phyloP scores from a whole-genome alignment of 225 moss, liverwort and hornwort genomes.

The Polytrichum formosum region DNA sequence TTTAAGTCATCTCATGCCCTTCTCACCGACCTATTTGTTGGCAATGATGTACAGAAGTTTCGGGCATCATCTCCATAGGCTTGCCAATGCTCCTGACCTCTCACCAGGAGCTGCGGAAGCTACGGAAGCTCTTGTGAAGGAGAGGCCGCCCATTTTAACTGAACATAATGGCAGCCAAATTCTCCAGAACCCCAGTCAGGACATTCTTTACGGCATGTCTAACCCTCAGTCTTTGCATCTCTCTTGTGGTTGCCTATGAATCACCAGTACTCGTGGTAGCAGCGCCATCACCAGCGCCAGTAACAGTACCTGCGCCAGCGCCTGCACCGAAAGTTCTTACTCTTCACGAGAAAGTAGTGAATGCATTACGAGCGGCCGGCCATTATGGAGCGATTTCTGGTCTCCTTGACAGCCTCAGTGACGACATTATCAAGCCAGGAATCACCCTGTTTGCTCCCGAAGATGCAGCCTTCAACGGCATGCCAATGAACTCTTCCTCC shows the following conservation, averaged over 20 bases:
- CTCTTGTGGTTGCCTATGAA: conserved; percentile 14
- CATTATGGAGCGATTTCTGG: conserved; percentile 75
- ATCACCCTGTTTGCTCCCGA: conserved; percentile 73
- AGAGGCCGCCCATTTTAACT: conserved; percentile 13
- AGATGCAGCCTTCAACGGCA: conserved; percentile 56
- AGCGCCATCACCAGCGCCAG: conserved; percentile 14
- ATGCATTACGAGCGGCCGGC: conserved; percentile 60
- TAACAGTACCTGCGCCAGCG: conserved; percentile 30
- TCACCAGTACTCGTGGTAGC: conserved; percentile 10
- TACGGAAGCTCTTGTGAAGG: conserved; percentile 9
- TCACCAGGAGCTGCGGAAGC: conserved; percentile 9
- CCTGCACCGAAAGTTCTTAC: conserved; percentile 40
- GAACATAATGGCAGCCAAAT: conserved; percentile 7
- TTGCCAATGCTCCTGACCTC: background rate
- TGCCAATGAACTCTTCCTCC: conserved; percentile 42
- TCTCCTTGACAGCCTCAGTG: conserved; percentile 70
- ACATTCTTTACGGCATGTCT: conserved; percentile 7
- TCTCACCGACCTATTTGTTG: no score
- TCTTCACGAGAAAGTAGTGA: conserved; percentile 64
- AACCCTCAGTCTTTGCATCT: conserved; percentile 12
- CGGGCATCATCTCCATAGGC: background rate
- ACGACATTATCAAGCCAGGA: conserved; percentile 53
- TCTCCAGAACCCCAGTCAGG: conserved; percentile 13
- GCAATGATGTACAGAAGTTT: background rate
- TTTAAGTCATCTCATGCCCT: no score